Base-by-base conservation (phyloP, 345 rosid species). In the Lagerstroemia speciosa region DNA sequence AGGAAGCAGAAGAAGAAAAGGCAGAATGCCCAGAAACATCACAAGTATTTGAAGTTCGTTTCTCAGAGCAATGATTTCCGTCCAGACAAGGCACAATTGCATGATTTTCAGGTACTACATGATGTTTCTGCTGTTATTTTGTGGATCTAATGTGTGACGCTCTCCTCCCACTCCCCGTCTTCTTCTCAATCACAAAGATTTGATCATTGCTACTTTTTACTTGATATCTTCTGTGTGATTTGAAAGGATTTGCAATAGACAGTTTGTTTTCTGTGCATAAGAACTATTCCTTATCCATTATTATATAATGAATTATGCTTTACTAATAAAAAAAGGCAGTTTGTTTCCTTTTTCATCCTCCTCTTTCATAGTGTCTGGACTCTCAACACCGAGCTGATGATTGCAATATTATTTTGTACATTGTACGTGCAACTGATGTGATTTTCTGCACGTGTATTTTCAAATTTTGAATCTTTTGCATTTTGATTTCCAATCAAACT, bases 41-140 rank as follows among this genome's bases (percentile, higher is more conserved):
- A 72, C 52, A 90, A 83, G 81, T 67, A 77, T 79, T 70, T 76
- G 24, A 89, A 89, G 76, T 83, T 75, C 78, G 78, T 76, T 80
- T 70, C 83, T 69, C 87, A 80, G 77, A 82, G 82, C 78, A 85
- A 77, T 71, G 83, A 78, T 40, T 20, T 72, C 69, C 43, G 61
- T 74, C 76, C 85, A 50, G 72, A 43, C 50, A 83, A 87, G 73
- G 75, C 81, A 41, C 46, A 9, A 3, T 41, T 41, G 46, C 46
- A 9, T 41, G 46, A 16, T 70, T 77, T 83, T 53, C 82, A 81
- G 97, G 98, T 93, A 58, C 34, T 27, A 27, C 15, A 36, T 22
- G 67, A 77, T 63, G 24, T 62, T 53, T 69, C 69, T 77, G 58
- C 61, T 72, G 73, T 73, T 69, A 74, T 70, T 32, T 43, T 30